Evolutionary conservation across 1,284 basidiomycete genomes (phyloP), one percentile per base, ranked within the genome.

Genomic region (Apiotrichum porosum): DNA sequence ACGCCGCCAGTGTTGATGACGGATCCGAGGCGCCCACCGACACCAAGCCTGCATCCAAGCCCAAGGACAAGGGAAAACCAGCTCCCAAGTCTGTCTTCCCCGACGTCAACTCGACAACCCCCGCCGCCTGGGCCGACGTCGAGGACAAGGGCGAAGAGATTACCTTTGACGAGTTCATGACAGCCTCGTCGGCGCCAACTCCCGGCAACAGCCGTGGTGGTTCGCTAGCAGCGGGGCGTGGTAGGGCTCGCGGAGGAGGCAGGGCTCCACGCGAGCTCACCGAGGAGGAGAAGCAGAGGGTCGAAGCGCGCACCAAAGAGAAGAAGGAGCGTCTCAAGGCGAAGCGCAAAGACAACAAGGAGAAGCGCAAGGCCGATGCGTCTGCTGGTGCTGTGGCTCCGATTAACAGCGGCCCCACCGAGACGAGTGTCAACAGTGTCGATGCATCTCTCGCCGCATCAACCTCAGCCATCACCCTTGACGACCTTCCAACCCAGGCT

Each of bases 251-350:
- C 22, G 6, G 15, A 12, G 23, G 15, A 4, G 23, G 21, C 2
- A 9, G 21, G 15, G 19, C 28, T 14, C 9, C 28, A 14, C 19
- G 21, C 19, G 21, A n/a, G 49, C 50, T 54, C 32, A 67, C 61
- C 13, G 63, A 62, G 36, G 64, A 62, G 34, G 56, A 60, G 48
- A 47, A 28, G 40, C 58, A 52, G 49, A 44, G 44, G 18, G 42
- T 49, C 35, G 60, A 62, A 44, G 66, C 61, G 37, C 57, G 50
- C 36, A 47, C 42, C 44, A 56, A 48, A 17, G 58, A 48, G 38
- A 57, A 54, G 45, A 63, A 56, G 49, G 65, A 62, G 38, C 59
- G 50, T 50, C 51, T 54, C 39, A 66, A 64, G 58, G 63, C 59
- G n/a, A 64, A 62, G 52, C 51, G 54, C 39, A 57, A 54, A 37